Base-by-base conservation (phyloP, 2,329 filamentous ascomycete genomes). In the Hirsutella rhossiliensis region DNA sequence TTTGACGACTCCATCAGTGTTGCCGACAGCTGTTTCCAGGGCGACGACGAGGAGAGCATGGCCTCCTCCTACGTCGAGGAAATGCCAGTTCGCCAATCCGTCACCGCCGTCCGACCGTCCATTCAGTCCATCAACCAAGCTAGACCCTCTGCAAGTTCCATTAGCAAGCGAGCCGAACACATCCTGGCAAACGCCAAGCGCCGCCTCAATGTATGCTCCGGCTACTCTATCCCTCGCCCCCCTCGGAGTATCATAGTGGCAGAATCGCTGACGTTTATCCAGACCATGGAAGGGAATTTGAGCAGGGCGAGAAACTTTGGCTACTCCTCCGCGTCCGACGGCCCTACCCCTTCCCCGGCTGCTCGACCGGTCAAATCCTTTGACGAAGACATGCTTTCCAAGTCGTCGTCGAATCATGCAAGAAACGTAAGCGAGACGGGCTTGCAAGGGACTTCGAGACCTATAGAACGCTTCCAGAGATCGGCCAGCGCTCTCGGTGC, bases 261-360 rank as follows among this genome's bases (percentile, higher is more conserved):
- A 27, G 5, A 27, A 27, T 5, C 13, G 19, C 39, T 41, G 28
- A 28, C 27, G 5, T 18, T 34, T 15, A 7, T 41, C 19, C 60
- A 94, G 87, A 84, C 86, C 29, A 95, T 96, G 88, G 90, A 96
- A 64, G 87, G 84, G 32, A 96, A 96, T 54, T 70, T 96, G 18
- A 82, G 75, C 45, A 82, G 87, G 48, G 89, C 87, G 28, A 78
- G 87, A 54, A 79, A 82, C 11, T 68, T 87, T 69, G 56, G 64
- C 62, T 50, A 62, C 47, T 55, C 61, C 11, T 50, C 60, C 31
- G 47, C 60, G 3, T 76, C 73, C 2, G 68, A 71, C 45, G 64
- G 64, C 11, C 76, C 74, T 17, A 75, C 72, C 1, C 71, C 75
- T 13, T 75, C 69, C 43, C 64, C 67, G 0, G 64, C 71, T 9